Evolutionary conservation across 1,284 basidiomycete genomes (phyloP).

Genomic region (Malassezia restricta): DNA sequence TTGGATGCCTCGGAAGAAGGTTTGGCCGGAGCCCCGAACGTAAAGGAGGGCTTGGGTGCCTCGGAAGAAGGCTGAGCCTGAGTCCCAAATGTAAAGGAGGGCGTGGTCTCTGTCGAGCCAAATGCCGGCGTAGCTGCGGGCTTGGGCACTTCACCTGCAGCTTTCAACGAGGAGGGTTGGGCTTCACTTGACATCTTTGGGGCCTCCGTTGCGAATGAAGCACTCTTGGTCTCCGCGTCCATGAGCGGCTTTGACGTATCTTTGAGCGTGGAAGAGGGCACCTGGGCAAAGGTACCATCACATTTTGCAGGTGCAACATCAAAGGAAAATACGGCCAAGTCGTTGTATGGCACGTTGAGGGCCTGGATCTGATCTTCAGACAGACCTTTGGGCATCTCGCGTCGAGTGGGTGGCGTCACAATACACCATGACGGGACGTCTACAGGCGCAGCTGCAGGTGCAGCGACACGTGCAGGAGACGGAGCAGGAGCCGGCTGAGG

Average conservation of each 20-base stretch:
- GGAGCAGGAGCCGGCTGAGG: neutral
- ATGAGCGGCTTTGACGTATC: too few relatives aligned
- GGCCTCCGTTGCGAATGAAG: too few relatives aligned
- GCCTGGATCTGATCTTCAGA: neutral
- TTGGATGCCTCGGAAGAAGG: neutral
- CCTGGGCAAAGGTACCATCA: neutral
- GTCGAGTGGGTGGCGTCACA: neutral
- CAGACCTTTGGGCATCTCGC: neutral
- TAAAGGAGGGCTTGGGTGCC: neutral
- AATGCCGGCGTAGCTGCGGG: too few relatives aligned
- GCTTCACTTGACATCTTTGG: neutral
- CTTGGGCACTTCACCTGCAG: too few relatives aligned
- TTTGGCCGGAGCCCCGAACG: neutral
- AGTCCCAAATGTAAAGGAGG: neutral
- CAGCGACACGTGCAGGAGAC: neutral
- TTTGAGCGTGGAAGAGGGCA: too few relatives aligned
- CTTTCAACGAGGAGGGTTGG: neutral
- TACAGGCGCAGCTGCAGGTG: neutral
- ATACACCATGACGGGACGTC: slow-evolving; percentile 3
- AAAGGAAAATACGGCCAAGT: slow-evolving; percentile 9
- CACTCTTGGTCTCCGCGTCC: too few relatives aligned
- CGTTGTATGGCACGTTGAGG: neutral
- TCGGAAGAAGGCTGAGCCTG: neutral
- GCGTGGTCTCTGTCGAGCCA: neutral
- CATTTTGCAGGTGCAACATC: neutral